These are phyloP conservation scores for Pseudogymnoascus sp. DNA, from an alignment of 2,329 filamentous ascomycete genomes.

Conservation along the genomic window DNA sequence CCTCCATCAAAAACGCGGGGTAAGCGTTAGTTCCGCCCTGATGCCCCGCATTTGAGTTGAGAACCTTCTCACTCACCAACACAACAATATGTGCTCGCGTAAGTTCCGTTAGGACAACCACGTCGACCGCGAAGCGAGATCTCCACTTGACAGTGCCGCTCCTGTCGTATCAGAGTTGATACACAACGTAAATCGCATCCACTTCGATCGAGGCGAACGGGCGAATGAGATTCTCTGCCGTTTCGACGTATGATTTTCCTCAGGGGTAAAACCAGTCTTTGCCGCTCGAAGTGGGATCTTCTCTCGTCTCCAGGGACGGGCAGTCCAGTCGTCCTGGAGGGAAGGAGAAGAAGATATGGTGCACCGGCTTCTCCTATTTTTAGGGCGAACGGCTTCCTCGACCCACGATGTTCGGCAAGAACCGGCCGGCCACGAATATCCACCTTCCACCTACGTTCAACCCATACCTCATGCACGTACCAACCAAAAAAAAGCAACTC, in stretches of 20 bases:
- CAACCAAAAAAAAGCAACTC: not conserved
- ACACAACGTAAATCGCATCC: not conserved
- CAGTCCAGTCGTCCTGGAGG: not conserved
- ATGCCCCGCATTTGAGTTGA: not conserved
- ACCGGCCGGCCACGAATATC: not conserved
- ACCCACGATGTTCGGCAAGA: not conserved
- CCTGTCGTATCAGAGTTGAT: not conserved
- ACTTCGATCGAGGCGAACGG: not conserved
- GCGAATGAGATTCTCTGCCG: not conserved
- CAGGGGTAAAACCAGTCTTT: not conserved
- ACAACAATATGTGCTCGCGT: not conserved
- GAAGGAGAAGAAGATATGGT: not conserved
- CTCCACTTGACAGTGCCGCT: not conserved
- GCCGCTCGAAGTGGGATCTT: not conserved
- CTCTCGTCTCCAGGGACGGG: not conserved
- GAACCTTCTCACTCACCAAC: not conserved
- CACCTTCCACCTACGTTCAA: not conserved
- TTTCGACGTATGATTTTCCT: not conserved
- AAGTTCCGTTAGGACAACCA: not conserved
- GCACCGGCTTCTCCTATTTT: not conserved
- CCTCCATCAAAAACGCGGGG: not conserved
- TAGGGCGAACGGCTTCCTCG: not conserved
- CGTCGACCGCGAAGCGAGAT: not conserved
- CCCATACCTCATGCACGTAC: not conserved
- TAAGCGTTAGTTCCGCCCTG: not conserved